These are phyloP conservation scores for Favolaschia claudopus DNA, from an alignment of 768 basidiomycete genomes.

Conservation along the genomic window DNA sequence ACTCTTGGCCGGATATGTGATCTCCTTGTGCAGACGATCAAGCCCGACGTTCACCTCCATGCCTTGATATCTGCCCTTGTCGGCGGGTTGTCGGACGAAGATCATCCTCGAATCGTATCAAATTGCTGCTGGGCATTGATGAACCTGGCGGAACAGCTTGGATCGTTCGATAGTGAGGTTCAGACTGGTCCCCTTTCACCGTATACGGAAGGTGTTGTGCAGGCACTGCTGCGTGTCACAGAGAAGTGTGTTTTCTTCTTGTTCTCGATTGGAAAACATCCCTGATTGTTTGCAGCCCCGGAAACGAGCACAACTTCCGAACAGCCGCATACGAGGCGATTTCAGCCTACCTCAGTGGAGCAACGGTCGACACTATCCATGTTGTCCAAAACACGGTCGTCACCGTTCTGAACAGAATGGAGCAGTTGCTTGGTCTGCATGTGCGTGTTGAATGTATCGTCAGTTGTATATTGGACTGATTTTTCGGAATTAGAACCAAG, in stretches of 20 bases:
- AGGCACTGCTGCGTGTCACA: conserved; percentile 84
- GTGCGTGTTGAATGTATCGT: conserved; percentile 53
- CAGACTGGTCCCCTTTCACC: conserved; percentile 77
- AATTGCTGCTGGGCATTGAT: conserved; percentile 97
- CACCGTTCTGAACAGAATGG: conserved; percentile 88
- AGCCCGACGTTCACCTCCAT: conserved; percentile 88
- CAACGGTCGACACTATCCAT: conserved; percentile 78
- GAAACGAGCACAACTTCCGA: conserved; percentile 91
- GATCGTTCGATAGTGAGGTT: conserved; percentile 65
- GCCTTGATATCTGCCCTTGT: conserved; percentile 86
- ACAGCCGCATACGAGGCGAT: conserved; percentile 97
- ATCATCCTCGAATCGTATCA: conserved; percentile 82
- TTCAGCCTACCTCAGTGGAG: conserved; percentile 83
- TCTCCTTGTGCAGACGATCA: conserved; percentile 82
- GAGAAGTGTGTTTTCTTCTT: conserved; percentile 67
- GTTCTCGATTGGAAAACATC: conserved; percentile 14
- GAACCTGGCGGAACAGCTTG: conserved; percentile 93
- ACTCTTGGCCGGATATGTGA: conserved; percentile 96
- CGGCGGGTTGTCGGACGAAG: conserved; percentile 73
- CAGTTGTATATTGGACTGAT: background rate
- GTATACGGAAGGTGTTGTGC: conserved; percentile 88
- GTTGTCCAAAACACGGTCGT: conserved; percentile 86
- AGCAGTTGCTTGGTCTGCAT: conserved; percentile 85
- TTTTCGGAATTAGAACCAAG: conserved; percentile 76
- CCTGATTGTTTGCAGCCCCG: conserved; percentile 52